A percentile compares a stretch with the other conserved stretches of the same genome.
phyloP scores from a whole-genome alignment of 208 protist species.

The Acanthamoeba castellanii region DNA sequence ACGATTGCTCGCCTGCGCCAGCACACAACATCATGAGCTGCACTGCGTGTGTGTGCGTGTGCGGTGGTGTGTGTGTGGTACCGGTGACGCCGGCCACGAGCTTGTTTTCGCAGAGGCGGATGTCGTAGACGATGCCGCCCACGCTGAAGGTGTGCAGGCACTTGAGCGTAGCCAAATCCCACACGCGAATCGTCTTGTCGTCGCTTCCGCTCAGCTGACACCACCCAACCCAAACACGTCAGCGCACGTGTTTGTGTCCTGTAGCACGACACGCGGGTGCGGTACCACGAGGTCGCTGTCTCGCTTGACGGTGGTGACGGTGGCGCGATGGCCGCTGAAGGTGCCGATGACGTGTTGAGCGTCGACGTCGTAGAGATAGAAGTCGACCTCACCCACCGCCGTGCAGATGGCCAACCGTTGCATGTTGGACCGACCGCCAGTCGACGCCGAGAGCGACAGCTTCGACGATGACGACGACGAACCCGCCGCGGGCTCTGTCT shows the following conservation, averaged over 20 bases:
- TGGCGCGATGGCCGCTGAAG: conserved; percentile 25
- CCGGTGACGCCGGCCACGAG: conserved; percentile 62
- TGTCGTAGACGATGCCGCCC: conserved; percentile 51
- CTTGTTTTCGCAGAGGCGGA: conserved; percentile 57
- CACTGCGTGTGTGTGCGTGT: not conserved
- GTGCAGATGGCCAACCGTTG: conserved; percentile 41
- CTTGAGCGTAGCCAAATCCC: conserved; percentile 22
- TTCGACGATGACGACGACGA: not conserved
- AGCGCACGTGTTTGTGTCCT: not conserved
- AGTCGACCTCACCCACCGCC: not conserved
- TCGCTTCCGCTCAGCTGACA: conserved; percentile 33
- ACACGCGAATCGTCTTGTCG: conserved; percentile 57
- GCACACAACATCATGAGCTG: not conserved
- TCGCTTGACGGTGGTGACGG: conserved; percentile 30
- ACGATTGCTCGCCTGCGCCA: not conserved
- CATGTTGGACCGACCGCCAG: not conserved
- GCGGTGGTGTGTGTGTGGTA: not conserved
- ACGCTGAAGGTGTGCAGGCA: conserved; percentile 29
- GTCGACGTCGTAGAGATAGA: conserved; percentile 30
- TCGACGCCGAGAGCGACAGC: not conserved
- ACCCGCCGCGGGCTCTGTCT: not conserved
- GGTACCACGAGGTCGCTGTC: conserved; percentile 42
- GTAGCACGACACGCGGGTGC: not conserved
- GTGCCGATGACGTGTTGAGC: conserved; percentile 20
- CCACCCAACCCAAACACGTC: not conserved